Conservation (phyloP, 345 rosid species). For the Salix udensis region DNA sequence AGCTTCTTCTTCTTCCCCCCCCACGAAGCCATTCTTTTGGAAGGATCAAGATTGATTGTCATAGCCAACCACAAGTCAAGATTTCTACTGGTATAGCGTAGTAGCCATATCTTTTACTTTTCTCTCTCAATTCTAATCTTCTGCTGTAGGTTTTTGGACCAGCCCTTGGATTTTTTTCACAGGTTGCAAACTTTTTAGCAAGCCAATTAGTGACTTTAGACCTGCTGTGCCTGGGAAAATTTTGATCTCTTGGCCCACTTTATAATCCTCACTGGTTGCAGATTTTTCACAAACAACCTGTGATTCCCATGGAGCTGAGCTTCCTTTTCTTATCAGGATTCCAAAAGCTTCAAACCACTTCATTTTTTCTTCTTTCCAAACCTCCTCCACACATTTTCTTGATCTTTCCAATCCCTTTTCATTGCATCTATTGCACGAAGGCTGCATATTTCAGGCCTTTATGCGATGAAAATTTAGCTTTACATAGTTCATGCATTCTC, state of each 20-base stretch:
- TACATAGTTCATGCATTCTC: conserved; percentile 8
- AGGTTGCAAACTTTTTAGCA: conserved; percentile 30
- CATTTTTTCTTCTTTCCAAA: not conserved
- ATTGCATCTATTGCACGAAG: conserved; percentile 23
- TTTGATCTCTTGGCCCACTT: no score
- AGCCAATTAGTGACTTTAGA: conserved; percentile 11
- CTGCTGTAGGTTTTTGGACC: conserved; percentile 12
- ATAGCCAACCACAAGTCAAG: not conserved
- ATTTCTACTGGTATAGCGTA: conserved; percentile 3
- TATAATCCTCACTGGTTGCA: conserved; percentile 30
- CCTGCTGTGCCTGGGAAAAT: no score
- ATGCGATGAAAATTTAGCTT: conserved; percentile 10
- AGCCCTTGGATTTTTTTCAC: conserved; percentile 12
- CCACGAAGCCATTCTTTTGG: conserved; percentile 63
- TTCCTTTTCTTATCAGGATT: not conserved
- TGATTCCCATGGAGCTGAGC: conserved; percentile 5
- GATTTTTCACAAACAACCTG: conserved; percentile 41
- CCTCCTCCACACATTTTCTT: not conserved
- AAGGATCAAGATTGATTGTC: conserved; percentile 41
- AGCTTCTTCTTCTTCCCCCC: conserved; percentile 45
- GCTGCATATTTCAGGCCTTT: conserved; percentile 49
- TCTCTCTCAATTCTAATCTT: not conserved
- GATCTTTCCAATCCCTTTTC: conserved; percentile 3
- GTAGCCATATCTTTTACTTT: not conserved
- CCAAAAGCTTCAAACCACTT: not conserved